Conservation (phyloP, 1,139 yeast genomes). For the Blastobotrys proliferans region DNA sequence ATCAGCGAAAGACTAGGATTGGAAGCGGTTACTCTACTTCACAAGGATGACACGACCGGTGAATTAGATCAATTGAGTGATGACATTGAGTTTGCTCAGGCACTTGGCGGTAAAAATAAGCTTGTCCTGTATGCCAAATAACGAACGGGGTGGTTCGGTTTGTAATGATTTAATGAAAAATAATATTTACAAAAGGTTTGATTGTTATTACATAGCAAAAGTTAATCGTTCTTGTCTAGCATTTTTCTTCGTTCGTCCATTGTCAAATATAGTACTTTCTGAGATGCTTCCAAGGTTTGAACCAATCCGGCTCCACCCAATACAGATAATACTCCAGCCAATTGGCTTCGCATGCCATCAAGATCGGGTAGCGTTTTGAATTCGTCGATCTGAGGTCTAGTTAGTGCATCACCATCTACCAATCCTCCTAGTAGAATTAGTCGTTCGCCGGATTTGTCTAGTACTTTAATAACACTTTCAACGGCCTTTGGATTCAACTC, state of each 20-base stretch:
- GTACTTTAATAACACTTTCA: constrained; percentile 53
- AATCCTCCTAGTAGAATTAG: constrained; percentile 81
- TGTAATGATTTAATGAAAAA: background rate
- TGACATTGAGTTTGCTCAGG: constrained; percentile 31
- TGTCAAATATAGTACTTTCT: constrained; percentile 67
- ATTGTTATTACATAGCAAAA: background rate
- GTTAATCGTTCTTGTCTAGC: constrained; percentile 25
- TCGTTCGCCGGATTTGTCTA: constrained; percentile 65
- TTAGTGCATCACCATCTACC: constrained; percentile 57
- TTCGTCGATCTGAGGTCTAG: constrained; percentile 49
- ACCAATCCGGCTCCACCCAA: constrained; percentile 90
- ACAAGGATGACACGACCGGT: constrained; percentile 30
- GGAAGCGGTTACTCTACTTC: constrained; percentile 28
- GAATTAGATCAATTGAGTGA: constrained; percentile 27
- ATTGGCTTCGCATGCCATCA: constrained; percentile 70
- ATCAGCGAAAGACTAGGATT: constrained; percentile 59
- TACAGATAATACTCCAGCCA: constrained; percentile 78
- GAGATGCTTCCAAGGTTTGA: constrained; percentile 66
- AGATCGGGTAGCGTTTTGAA: constrained; percentile 73
- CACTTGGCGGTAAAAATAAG: constrained; percentile 33
- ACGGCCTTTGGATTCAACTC: constrained; percentile 69
- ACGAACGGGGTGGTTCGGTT: background rate
- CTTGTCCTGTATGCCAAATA: constrained; percentile 34
- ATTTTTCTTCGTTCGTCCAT: constrained; percentile 58
- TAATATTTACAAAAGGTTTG: background rate